Conservation (phyloP, 371 early-diverging fungal species). For the Mortierella sp. region DNA sequence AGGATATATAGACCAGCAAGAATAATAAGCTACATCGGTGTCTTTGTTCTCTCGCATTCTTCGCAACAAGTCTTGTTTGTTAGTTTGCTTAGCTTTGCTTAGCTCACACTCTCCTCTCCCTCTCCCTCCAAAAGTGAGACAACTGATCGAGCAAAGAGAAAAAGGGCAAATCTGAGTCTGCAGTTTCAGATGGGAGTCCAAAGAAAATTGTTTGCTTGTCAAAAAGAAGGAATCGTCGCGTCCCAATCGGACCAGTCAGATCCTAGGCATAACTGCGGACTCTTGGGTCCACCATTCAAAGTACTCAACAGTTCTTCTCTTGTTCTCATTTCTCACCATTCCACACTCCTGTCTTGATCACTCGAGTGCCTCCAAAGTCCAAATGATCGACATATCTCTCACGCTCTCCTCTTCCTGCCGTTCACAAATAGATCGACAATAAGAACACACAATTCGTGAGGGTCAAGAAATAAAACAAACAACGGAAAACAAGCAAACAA, state of each 20-base stretch:
- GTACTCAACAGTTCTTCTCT: no score
- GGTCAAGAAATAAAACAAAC: background rate
- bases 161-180: background rate
- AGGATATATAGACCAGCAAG: background rate
- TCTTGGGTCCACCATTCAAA: background rate
- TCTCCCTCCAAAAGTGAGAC: background rate
- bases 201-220: background rate
- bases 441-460: background rate
- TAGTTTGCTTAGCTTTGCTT: background rate
- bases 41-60: background rate
- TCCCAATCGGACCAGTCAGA: background rate
- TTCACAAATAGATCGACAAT: no score
- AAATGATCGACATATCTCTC: background rate
- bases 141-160: background rate
- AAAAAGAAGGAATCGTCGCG: background rate
- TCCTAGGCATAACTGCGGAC: background rate
- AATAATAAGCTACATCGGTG: background rate
- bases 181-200: background rate
- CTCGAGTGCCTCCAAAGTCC: background rate
- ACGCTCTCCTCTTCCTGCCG: no score
- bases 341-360: background rate
- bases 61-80: background rate
- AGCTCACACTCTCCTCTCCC: background rate
- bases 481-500: no score
- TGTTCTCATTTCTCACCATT: background rate